phyloP scores from a whole-genome alignment of 805 yeast genomes.

The Yarrowia sp. region DNA sequence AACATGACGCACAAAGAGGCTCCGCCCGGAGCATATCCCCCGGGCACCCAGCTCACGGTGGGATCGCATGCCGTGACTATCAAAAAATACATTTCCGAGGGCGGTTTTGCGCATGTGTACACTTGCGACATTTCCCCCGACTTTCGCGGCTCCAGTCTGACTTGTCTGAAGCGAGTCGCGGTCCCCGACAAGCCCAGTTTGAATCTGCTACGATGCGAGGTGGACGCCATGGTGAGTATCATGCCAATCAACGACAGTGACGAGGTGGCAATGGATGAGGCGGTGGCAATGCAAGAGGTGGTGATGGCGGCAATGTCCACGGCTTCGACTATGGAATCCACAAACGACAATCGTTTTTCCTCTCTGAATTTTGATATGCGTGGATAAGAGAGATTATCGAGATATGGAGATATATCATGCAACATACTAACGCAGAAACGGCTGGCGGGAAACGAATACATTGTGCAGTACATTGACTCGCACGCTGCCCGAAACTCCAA shows the following conservation, averaged over 20 bases:
- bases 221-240: constrained; percentile 75
- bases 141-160: constrained; percentile 52
- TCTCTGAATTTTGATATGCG: too few species aligned
- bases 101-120: constrained; percentile 95
- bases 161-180: constrained; percentile 90
- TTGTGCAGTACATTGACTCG: constrained; percentile 90
- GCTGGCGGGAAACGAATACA: constrained; percentile 68
- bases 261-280: too few species aligned
- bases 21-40: constrained; percentile 63
- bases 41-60: constrained; percentile 77
- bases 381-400: too few species aligned
- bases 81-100: constrained; percentile 73
- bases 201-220: constrained; percentile 85
- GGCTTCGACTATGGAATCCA: not conserved
- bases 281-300: constrained; percentile 19
- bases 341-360: too few species aligned
- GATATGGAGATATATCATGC: too few species aligned
- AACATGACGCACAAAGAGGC: constrained; percentile 34
- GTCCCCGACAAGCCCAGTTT: constrained; percentile 88
- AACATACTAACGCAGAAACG: constrained; percentile 46
- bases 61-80: constrained; percentile 77
- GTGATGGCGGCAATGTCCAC: not conserved
- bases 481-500: constrained; percentile 74
- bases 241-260: too few species aligned
- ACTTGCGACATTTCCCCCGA: constrained; percentile 67